phyloP scores from a whole-genome alignment of 2,329 filamentous ascomycete species.

The Basipetospora chlamydospora region DNA sequence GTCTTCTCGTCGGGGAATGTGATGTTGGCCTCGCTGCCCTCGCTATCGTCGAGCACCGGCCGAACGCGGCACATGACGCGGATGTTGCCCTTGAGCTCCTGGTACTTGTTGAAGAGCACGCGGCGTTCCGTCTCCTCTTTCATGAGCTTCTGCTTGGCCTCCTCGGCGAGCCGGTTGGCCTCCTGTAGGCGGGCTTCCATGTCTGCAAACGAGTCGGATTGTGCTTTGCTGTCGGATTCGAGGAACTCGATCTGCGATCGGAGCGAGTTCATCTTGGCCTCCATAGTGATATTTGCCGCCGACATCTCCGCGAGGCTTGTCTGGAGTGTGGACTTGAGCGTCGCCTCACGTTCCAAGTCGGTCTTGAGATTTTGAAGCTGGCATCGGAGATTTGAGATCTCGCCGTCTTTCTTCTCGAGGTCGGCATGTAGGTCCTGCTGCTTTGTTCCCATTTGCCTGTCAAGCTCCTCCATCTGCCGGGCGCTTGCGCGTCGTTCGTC shows the following conservation, averaged over 20 bases:
- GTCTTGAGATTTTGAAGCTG: constrained; percentile 27
- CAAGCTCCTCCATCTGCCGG: constrained; percentile 52
- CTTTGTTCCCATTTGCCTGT: constrained; percentile 34
- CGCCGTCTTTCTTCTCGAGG: constrained; percentile 37
- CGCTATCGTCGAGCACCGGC: constrained; percentile 45
- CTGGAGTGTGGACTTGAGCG: constrained; percentile 38
- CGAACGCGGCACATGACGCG: constrained; percentile 95
- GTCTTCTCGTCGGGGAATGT: constrained; percentile 72
- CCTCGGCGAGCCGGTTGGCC: constrained; percentile 53
- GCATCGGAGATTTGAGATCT: constrained; percentile 14
- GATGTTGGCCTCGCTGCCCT: constrained; percentile 58
- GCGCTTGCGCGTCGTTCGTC: constrained; percentile 44
- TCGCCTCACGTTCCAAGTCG: constrained; percentile 48
- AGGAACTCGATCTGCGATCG: constrained; percentile 77
- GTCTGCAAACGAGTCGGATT: constrained; percentile 70
- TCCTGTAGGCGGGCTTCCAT: constrained; percentile 72
- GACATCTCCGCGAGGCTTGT: constrained; percentile 42
- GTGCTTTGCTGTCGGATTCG: constrained; percentile 77
- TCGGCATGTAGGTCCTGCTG: constrained; percentile 34
- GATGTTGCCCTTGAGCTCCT: constrained; percentile 96
- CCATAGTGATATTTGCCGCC: constrained; percentile 49
- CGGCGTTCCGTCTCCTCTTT: constrained; percentile 82
- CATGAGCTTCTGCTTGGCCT: constrained; percentile 66
- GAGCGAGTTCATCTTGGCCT: constrained; percentile 61
- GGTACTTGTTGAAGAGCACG: constrained; percentile 92